Base-by-base conservation (phyloP, 805 yeast genomes). In the Jamesozyma piceae region DNA sequence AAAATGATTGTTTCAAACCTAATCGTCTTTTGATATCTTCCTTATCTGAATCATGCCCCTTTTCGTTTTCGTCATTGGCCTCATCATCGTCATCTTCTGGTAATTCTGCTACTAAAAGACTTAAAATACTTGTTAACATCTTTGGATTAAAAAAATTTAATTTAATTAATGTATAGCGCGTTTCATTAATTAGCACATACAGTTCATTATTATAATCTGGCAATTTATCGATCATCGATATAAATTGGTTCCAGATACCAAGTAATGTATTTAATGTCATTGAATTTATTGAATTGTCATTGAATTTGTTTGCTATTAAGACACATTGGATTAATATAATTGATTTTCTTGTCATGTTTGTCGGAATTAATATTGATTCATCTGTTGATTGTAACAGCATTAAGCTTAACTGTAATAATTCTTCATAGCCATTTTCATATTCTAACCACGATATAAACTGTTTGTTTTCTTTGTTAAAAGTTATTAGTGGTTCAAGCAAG, bases 261-360 rank as follows among this genome's bases (percentile, higher is more conserved):
- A 40, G 31, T 21, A 52, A 43, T 3, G 37, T 35, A 9, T 22
- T 40, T 5, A 43, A 28, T 9, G 14, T 19, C 8, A 28, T 36
- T 4, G 54, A 44, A 9, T 48, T 31, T 2, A 47, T 31, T 3
- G 46, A 34, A 20, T 20, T 38, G 9, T 20, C 31, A 8, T 38
- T 40, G 8, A 43, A 24, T 19, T 40, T 36, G 19, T 40, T 39
- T 1, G 42, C 15, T 3, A 47, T 38, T 17, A 57, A 26, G 11
- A 57, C 38, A 38, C 58, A 53, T 28, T 52, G 50, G 5, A 52
- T 39, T 17, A 61, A 38, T 4, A 60, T 42, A 17, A 61, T 41
- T 4, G 60, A 50, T 38, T 53, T 57, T 18, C 51, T 48, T 2
- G 57, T 54, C 37, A 61, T 49, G 19, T 49, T 55, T 11, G 53